Evolutionary conservation across 2,329 filamentous ascomycete species (phyloP), one percentile per base, ranked within the genome.

Genomic region (Ambrosiella cleistominuta): DNA sequence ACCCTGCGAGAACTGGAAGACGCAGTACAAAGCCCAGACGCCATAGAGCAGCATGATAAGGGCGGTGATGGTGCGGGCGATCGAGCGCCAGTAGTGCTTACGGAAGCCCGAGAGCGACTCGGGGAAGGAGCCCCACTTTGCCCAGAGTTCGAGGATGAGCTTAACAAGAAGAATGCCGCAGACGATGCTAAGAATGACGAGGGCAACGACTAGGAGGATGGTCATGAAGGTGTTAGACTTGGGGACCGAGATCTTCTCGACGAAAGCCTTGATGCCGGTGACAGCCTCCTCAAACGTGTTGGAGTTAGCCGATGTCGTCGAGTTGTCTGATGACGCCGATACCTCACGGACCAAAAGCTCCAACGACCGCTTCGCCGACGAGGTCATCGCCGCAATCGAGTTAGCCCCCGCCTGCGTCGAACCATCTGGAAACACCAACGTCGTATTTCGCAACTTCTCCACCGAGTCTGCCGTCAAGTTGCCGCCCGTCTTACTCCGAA

Each of bases 161-260:
- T 97, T 98, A 71, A 94, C 78, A 4, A 97, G 78, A 36, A 97
- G 75, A 63, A 97, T 90, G 35, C 86, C 82, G 27, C 95, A 86
- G 49, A 86, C 84, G 63, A 96, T 91, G 39, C 80, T 79, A 3
- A 82, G 90, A 62, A 97, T 80, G 56, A 94, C 76, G 63, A 95
- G 93, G 62, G 88, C 87, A 61, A 95, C 91, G 61, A 96, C 75
- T 56, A 97, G 75, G 1, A 97, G 78, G 3, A 95, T 83, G 0
- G 88, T 96, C 90, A 98, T 95, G 73, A 97, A 97, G 1, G 88
- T 89, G 72, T 96, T 95, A 54, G 86, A 82, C 64, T 86, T 80
- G 15, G 93, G 93, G 57, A 97, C 89, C 49, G 80, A 82, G 59
- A 95, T 78, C 67, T 90, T 77, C 67, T 95, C 82, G n/a, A 83